A percentile compares a stretch with the other conserved stretches of the same genome.
Evolutionary conservation across 495 filamentous ascomycete species (phyloP).

Genomic region (Lasiosphaeria hispida): DNA sequence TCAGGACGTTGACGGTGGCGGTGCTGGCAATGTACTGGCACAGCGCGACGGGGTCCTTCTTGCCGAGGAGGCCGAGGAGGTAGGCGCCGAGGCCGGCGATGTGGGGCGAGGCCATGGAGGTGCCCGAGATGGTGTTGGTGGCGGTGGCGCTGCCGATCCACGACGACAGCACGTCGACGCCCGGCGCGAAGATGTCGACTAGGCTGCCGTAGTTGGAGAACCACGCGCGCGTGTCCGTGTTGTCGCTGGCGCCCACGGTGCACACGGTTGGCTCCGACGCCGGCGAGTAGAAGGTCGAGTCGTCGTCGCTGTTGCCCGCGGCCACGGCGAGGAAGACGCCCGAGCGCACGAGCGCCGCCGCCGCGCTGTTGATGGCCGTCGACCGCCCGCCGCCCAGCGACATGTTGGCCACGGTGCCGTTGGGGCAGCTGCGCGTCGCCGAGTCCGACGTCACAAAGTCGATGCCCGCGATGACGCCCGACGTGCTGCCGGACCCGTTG

Average conservation of each 20-base stretch:
- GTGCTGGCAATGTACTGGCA: conserved; percentile 39
- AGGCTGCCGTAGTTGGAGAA: conserved; percentile 62
- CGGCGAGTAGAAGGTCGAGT: conserved; percentile 48
- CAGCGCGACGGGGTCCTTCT: conserved; percentile 44
- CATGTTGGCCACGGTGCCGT: conserved; percentile 47
- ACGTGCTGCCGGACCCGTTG: conserved; percentile 39
- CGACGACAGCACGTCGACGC: conserved; percentile 50
- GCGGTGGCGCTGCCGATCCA: conserved; percentile 52
- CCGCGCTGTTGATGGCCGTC: conserved; percentile 51
- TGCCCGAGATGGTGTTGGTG: conserved; percentile 63
- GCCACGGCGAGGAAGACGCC: conserved; percentile 55
- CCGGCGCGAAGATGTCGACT: conserved; percentile 64
- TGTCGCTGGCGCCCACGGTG: conserved; percentile 57
- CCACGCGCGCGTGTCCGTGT: conserved; percentile 45
- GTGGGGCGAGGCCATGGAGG: conserved; percentile 64
- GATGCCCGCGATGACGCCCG: conserved; percentile 44
- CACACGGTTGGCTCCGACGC: conserved; percentile 55
- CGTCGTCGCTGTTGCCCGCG: conserved; percentile 48
- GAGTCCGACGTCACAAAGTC: conserved; percentile 42
- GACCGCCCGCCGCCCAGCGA: conserved; percentile 52
- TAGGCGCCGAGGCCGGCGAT: conserved; percentile 60
- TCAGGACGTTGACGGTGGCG: conserved; percentile 34
- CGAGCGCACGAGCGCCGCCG: conserved; percentile 42
- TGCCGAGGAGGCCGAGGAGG: conserved; percentile 45
- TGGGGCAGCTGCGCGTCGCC: conserved; percentile 31